Evolutionary conservation across 441 rosid genomes (phyloP).

Genomic region (Adansonia gregorii): DNA sequence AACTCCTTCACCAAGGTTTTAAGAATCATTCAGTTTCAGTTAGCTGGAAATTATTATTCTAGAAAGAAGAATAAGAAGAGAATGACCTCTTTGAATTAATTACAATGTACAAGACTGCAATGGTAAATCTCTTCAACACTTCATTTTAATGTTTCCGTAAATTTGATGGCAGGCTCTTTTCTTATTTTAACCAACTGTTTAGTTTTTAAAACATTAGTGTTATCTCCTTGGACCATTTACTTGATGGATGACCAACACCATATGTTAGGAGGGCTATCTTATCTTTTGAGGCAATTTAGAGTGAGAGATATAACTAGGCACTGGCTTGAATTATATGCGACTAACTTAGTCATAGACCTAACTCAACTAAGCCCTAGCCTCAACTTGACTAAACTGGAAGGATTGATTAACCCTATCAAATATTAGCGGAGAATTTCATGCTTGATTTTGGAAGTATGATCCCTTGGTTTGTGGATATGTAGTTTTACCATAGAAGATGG

Average conservation of each 20-base stretch:
- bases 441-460: neutral
- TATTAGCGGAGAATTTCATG: neutral
- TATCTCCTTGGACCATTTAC: neutral
- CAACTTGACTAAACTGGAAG: slow-evolving; percentile 11
- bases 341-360: neutral
- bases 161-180: slow-evolving; percentile 1
- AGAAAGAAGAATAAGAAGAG: neutral
- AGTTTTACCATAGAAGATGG: neutral
- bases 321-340: neutral
- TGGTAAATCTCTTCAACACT: neutral
- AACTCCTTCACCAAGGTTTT: slow-evolving; percentile 11
- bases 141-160: slow-evolving; percentile 5
- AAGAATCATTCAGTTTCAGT: slow-evolving; percentile 2
- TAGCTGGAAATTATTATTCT: neutral
- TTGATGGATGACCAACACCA: neutral
- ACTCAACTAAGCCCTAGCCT: neutral
- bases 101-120: neutral
- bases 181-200: neutral
- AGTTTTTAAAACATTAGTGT: neutral
- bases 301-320: neutral
- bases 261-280: neutral
- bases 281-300: neutral
- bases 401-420: neutral
- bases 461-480: neutral
- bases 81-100: neutral